phyloP scores from a whole-genome alignment of 768 basidiomycete species.

The Rhodosporidiobolus odoratus region DNA sequence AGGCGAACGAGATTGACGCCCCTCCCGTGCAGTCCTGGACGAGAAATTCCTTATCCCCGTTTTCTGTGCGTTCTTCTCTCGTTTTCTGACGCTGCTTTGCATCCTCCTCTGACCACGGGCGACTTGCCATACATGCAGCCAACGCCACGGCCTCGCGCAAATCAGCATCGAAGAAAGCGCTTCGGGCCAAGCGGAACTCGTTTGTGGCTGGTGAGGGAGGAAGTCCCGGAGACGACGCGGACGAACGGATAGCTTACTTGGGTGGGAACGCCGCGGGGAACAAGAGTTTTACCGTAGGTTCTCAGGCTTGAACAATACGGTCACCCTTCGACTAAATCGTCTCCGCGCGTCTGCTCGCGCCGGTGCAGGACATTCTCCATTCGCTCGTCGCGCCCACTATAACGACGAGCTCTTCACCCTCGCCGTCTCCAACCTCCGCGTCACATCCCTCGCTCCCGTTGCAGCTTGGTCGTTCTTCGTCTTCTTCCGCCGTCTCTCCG shows the following conservation, averaged over 20 bases:
- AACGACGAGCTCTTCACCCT: background rate
- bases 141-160: slow-evolving; percentile 34
- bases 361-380: slow-evolving; percentile 24
- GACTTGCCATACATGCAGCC: background rate
- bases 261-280: slow-evolving; percentile 2
- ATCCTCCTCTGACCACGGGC: background rate
- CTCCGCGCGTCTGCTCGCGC: background rate
- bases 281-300: slow-evolving; percentile 15
- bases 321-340: background rate
- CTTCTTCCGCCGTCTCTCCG: background rate
- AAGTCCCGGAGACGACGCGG: slow-evolving; percentile 11
- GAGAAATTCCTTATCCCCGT: slow-evolving; percentile 78
- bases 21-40: slow-evolving; percentile 57
- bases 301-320: background rate
- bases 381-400: slow-evolving; percentile 19
- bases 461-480: background rate
- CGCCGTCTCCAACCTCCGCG: background rate
- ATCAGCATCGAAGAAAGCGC: slow-evolving; percentile 26
- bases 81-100: background rate
- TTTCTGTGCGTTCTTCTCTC: slow-evolving; percentile 15
- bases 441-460: background rate
- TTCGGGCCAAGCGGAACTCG: slow-evolving; percentile 17
- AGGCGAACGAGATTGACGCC: background rate
- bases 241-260: background rate
- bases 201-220: slow-evolving; percentile 17